Conservation (phyloP, 768 basidiomycete species). For the Kwoniella europaea region DNA sequence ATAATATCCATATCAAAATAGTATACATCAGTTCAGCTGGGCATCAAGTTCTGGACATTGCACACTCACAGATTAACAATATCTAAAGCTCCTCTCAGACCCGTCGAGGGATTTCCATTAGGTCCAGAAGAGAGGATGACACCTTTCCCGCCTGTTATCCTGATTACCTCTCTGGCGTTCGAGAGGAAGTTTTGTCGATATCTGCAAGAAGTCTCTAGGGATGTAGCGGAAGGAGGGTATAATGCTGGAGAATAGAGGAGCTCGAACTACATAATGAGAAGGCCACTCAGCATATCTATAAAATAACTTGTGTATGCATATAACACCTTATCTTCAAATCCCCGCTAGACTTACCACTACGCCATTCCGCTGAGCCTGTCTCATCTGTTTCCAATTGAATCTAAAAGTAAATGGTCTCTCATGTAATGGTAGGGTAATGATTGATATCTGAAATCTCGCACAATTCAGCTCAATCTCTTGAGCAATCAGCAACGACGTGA, state of each 20-base stretch:
- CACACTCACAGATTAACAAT: conserved; percentile 52
- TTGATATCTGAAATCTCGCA: conserved; percentile 39
- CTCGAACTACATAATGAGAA: conserved; percentile 44
- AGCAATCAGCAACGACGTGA: background rate
- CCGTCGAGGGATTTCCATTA: conserved; percentile 28
- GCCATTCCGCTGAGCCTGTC: conserved; percentile 50
- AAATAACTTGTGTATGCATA: too few species aligned
- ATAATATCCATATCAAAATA: conserved; percentile 39
- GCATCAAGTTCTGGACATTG: conserved; percentile 30
- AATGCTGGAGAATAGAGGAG: conserved; percentile 52
- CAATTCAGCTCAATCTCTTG: too few species aligned
- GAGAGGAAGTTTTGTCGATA: conserved; percentile 56
- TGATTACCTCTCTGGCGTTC: conserved; percentile 55
- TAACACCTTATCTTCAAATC: too few species aligned
- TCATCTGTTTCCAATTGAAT: conserved; percentile 49
- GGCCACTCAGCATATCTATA: background rate
- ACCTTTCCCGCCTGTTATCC: conserved; percentile 53
- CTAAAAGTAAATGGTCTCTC: conserved; percentile 48
- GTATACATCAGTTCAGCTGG: conserved; percentile 47
- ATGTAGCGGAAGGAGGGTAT: conserved; percentile 35
- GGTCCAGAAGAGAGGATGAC: conserved; percentile 53
- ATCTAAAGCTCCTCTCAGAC: conserved; percentile 52
- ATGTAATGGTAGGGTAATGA: conserved; percentile 55
- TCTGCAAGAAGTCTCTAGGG: conserved; percentile 29
- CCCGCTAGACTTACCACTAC: conserved; percentile 39